Conservation (phyloP, 2,329 filamentous ascomycete genomes). For the Fusarium nelsonii region DNA sequence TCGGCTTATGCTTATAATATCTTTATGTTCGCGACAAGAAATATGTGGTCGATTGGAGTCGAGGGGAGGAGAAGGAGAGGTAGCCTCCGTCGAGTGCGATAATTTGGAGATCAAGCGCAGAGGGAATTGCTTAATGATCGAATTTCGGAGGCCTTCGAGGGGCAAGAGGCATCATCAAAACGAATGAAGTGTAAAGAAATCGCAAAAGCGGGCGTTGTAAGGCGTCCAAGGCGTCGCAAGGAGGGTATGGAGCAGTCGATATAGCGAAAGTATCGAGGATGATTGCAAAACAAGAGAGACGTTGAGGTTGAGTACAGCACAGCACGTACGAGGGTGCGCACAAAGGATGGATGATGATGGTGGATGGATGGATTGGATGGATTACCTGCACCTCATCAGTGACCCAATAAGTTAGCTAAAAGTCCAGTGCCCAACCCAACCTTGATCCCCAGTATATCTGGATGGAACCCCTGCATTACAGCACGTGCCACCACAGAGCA, state of each 20-base stretch:
- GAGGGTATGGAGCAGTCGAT: conserved; percentile 11
- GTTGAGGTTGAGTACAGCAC: conserved; percentile 5
- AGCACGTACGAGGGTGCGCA: neutral
- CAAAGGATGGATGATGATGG: conserved; percentile 30
- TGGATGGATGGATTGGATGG: conserved; percentile 25
- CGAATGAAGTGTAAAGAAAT: conserved; percentile 37
- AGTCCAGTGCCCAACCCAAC: conserved; percentile 22
- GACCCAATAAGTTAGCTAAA: conserved; percentile 27
- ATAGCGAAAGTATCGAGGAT: conserved; percentile 21
- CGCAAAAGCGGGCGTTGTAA: conserved; percentile 22
- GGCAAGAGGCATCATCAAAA: conserved; percentile 47
- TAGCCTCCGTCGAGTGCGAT: conserved; percentile 5
- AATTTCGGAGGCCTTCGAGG: conserved; percentile 44
- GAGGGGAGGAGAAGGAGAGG: conserved; percentile 5
- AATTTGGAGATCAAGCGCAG: conserved; percentile 20
- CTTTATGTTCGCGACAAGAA: conserved; percentile 14
- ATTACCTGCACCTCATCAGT: conserved; percentile 25
- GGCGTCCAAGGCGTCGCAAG: conserved; percentile 11
- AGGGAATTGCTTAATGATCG: conserved; percentile 40
- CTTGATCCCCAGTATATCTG: neutral
- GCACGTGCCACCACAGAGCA: conserved; percentile 45
- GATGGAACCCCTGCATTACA: conserved; percentile 43
- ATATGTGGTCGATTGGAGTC: conserved; percentile 2
- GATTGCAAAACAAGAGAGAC: conserved; percentile 3
- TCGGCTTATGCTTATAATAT: conserved; percentile 18